A percentile compares a stretch with the other conserved stretches of the same genome.
Evolutionary conservation across 768 basidiomycete species (phyloP).

Genomic region (Coprinopsis marcescibilis): DNA sequence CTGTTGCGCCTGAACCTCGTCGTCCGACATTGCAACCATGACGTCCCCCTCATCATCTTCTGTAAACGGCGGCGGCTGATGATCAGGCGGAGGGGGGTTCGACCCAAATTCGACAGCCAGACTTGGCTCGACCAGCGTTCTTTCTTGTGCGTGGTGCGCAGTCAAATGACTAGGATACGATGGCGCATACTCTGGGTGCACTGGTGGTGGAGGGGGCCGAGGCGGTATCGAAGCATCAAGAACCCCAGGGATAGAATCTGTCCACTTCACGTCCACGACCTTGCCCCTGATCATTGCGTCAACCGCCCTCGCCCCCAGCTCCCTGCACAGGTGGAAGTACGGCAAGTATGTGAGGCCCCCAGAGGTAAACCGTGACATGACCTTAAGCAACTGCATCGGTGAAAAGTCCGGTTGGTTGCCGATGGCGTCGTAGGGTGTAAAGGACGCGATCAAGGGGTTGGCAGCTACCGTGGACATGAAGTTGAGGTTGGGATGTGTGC

Average conservation of each 20-base stretch:
- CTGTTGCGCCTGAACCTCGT: conserved; percentile 16
- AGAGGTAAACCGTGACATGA: conserved; percentile 73
- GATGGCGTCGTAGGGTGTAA: conserved; percentile 9
- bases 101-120: conserved; percentile 1
- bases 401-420: conserved; percentile 46
- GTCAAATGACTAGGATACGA: background rate
- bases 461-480: background rate
- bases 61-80: conserved; percentile 12
- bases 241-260: conserved; percentile 30
- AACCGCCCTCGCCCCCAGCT: conserved; percentile 77
- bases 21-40: conserved; percentile 20
- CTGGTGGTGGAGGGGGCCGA: background rate
- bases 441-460: conserved; percentile 10
- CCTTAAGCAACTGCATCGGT: conserved; percentile 74
- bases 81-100: conserved; percentile 1
- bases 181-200: no score
- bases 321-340: conserved; percentile 78
- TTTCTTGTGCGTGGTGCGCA: background rate
- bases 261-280: conserved; percentile 74
- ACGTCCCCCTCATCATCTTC: conserved; percentile 13
- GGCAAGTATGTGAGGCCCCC: conserved; percentile 58
- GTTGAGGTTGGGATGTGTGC: conserved; percentile 19
- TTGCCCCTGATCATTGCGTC: conserved; percentile 81
- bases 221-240: conserved; percentile 2
- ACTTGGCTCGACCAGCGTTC: conserved; percentile 5